Base-by-base conservation (phyloP, 2,329 filamentous ascomycete species). In the Xenosphaeropsis pyriputrescens region DNA sequence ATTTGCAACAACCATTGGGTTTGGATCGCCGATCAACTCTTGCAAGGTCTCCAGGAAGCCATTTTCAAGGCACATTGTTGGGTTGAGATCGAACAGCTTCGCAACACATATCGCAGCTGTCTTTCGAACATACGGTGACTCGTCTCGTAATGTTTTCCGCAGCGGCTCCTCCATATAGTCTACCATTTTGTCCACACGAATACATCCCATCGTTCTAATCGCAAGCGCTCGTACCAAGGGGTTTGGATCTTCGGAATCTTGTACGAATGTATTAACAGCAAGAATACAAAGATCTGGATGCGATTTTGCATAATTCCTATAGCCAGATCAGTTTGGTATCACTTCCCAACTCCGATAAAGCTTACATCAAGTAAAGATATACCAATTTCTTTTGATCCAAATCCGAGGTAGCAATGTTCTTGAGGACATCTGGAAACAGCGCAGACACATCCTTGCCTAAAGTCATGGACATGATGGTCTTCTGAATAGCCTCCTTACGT, bases 391-490 rank as follows among this genome's bases (percentile, higher is more conserved):
- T 98, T 68, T 98, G 91, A 58, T 98, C 91, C 45, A 98, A 65
- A 55, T 98, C 91, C 34, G 64, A 68, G 1, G 91, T 98, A 41
- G 91, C 91, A 60, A 98, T 98, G 56, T 98, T 98, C 72, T 98
- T 98, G 46, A 98, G 68, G 26, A 98, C 91, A 57, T 98, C 91
- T 2, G 91, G 91, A 58, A 98, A 98, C 46, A 98, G 67, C 40
- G 88, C 84, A 38, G 91, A 98, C 42, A 98, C 91, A 63, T 98
- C 91, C 62, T 98, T 98, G 59, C 91, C 91, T 50, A 98, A 61
- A 1, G 91, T 98, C 91, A 98, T 98, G 57, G 91, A 88, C 88
- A 96, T 96, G 65, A 98, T 98, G 47, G 91, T 98, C 71, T 94
- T 96, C 59, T 98, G 91, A 51, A 98, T 98, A 17, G 91, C 84